Base-by-base conservation (phyloP, 495 filamentous ascomycete genomes). In the Diplogelasinospora grovesii region DNA sequence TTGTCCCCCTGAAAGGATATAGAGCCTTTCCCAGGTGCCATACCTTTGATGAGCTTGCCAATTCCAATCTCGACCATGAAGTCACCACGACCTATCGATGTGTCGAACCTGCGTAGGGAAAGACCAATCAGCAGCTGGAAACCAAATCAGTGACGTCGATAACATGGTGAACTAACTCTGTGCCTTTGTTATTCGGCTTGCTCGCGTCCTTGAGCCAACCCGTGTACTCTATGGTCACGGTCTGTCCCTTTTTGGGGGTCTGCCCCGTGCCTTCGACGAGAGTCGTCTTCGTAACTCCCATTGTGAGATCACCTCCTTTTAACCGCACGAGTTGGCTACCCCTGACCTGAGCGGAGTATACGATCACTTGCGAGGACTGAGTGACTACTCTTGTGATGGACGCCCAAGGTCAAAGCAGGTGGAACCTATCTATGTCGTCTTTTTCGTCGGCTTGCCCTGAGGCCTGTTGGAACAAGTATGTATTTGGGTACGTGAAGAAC, bases 1-100 rank as follows among this genome's bases (percentile, higher is more conserved):
- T 22, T 22, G 10, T 25, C 19, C 11, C 5, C 13, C 4, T 19
- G 2, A 3, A 36, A 16, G 9, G 3, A 32, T 4, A 25, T 22
- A 28, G 22, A 26, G 22, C 8, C 15, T 24, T 44, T 33, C 9
- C 16, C 41, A 19, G 7, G 8, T 22, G 15, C 44, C 62, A 36
- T 66, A 89, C 86, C 86, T 64, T 71, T 74, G 65, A 95, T 95
- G 47, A 95, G 80, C 54, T 71, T 69, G 35, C 85, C 85, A 36
- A 79, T 63, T 27, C 87, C 87, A 54, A 95, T 92, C 35, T 62
- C 38, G 25, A 74, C 79, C 22, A 67, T 58, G 50, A 93, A 86
- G 39, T 79, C 73, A 8, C 71, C 77, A 27, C 78, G 69, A 14
- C 74, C 76, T 43, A 71, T 65, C 25, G 86, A 92, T 43, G 81